Evolutionary conservation across 805 yeast species (phyloP).

Genomic region (Teunomyces gatunensis): DNA sequence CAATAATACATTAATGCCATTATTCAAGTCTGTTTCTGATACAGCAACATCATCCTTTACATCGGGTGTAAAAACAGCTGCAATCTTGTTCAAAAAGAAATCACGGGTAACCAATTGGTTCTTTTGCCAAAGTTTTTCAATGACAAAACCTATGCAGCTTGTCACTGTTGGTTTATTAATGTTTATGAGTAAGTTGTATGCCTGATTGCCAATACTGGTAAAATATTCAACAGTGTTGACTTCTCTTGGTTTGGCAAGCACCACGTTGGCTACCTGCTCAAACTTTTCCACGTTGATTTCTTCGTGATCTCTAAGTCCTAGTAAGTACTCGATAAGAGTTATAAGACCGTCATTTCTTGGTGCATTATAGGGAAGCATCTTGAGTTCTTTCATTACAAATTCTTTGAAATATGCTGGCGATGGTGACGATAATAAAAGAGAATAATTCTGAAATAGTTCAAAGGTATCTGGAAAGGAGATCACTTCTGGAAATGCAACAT

Average conservation of each 20-base stretch:
- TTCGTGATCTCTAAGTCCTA: constrained; percentile 75
- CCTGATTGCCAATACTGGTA: constrained; percentile 57
- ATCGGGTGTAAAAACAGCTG: constrained; percentile 44
- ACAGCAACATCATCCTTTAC: constrained; percentile 27
- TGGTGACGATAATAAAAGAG: constrained; percentile 52
- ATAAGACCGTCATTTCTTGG: constrained; percentile 61
- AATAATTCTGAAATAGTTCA: constrained; percentile 59
- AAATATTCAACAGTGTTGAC: constrained; percentile 52
- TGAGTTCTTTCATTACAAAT: constrained; percentile 49
- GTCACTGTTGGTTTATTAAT: constrained; percentile 61
- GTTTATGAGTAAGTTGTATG: constrained; percentile 54
- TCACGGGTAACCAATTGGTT: constrained; percentile 54
- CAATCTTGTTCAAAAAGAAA: constrained; percentile 53
- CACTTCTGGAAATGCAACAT: constrained; percentile 16
- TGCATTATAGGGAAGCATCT: constrained; percentile 54
- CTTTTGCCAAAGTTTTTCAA: constrained; percentile 49
- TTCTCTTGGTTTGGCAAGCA: constrained; percentile 60
- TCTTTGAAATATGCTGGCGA: constrained; percentile 46
- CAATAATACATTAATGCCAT: constrained; percentile 61
- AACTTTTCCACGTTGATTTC: constrained; percentile 64
- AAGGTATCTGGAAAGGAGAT: constrained; percentile 56
- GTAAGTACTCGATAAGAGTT: constrained; percentile 69
- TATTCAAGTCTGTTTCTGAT: constrained; percentile 52
- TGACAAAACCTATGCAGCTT: constrained; percentile 53
- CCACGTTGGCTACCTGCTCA: constrained; percentile 61